Base-by-base conservation (phyloP, 176 grass and related monocot genomes). In the Oryza rufipogon region DNA sequence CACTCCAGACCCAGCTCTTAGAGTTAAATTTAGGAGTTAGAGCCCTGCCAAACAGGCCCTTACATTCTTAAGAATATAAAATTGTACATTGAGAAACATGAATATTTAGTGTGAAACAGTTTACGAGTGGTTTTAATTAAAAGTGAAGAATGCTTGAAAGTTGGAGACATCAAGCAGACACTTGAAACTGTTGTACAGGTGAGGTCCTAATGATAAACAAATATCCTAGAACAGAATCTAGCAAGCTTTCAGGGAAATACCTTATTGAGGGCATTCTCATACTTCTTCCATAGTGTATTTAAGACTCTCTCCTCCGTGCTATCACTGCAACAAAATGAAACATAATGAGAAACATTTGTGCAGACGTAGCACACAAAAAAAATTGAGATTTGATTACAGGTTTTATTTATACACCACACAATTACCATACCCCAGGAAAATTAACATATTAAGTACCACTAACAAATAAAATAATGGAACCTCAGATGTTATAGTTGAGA, bases 231-330 rank as follows among this genome's bases (percentile, higher is more conserved):
- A 67, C 72, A 34, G 68, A 75, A 76, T 39, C 54, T 71, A 26
- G 3, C 13, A 84, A 75, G 26, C 38, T 64, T 77, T 52, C 46
- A 70, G 25, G 28, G 26, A 69, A 71, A 30, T 93, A 98, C 95
- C 92, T 98, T 83, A 78, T 95, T 91, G 71, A 88, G 86, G 12
- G 80, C 79, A 90, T 90, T 85, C 71, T 88, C 87, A 9, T 98
- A 95, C 63, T 86, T 88, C 69, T 91, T 76, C 95, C 95, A 98
- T 71, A 98, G 84, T 88, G 80, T 86, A 86, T 73, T 95, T 30
- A 98, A 77, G 79, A 88, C 52, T 73, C 65, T 87, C 74, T 98
- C 95, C 83, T 98, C 89, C 5, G 72, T 71, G 76, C 22, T 61
- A 87, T 88, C 92, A 79, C 95, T 95, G 81, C 66, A 87, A 93